phyloP scores from a whole-genome alignment of 1,139 yeast species.

The Martiniozyma asiatica region DNA sequence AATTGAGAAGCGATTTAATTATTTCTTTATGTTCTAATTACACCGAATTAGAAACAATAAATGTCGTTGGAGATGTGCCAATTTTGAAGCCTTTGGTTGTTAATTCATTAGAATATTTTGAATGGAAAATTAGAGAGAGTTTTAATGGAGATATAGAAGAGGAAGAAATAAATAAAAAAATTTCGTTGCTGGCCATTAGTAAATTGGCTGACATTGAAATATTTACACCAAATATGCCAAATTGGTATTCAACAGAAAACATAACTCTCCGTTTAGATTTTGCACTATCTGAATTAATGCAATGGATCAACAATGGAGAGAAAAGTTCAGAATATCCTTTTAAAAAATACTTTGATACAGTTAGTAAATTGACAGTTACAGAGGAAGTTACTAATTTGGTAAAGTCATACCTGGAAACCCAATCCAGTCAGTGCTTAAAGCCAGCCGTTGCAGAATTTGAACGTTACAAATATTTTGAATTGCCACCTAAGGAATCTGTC shows the following conservation, averaged over 20 bases:
- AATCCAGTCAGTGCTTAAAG: no score
- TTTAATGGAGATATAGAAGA: slow-evolving; percentile 1
- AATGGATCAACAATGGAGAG: slow-evolving; percentile 7
- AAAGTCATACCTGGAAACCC: no score
- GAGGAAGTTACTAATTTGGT: no score
- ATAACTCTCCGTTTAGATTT: slow-evolving; percentile 6
- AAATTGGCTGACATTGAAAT: slow-evolving; percentile 4
- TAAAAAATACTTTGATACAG: no score
- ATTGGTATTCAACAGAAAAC: slow-evolving; percentile 1
- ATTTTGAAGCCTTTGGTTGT: slow-evolving; percentile 29
- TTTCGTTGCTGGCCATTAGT: slow-evolving; percentile 9
- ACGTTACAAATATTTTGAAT: no score
- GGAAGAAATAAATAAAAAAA: slow-evolving; percentile 7
- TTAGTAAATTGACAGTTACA: no score
- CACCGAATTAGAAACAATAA: slow-evolving; percentile 7
- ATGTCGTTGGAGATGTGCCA: slow-evolving; percentile 29
- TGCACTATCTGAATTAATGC: slow-evolving; percentile 4
- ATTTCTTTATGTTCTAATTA: slow-evolving; percentile 45
- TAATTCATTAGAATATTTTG: slow-evolving; percentile 30
- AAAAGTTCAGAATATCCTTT: slow-evolving; percentile 5
- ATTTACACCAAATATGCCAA: slow-evolving; percentile 2
- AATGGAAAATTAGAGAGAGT: slow-evolving; percentile 9
- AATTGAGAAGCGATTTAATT: slow-evolving; percentile 26
- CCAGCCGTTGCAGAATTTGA: no score
- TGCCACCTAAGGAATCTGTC: no score